phyloP scores from a whole-genome alignment of 495 filamentous ascomycete genomes.

The Penicillium coffeae region DNA sequence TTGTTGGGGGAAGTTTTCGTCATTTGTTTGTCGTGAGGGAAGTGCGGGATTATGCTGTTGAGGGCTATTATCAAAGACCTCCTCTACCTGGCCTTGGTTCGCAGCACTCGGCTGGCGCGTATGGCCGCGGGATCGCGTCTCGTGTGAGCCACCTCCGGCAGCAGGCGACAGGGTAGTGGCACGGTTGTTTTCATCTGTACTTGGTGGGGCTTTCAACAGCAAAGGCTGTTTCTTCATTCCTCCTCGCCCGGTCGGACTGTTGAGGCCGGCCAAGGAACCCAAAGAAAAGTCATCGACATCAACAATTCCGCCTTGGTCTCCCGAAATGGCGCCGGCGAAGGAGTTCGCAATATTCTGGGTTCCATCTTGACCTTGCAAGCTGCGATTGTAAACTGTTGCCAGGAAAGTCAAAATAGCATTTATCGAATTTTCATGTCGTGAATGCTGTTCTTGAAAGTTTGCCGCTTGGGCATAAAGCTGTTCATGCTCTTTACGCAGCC shows the following conservation, averaged over 20 bases:
- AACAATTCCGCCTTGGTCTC: slow-evolving; percentile 65
- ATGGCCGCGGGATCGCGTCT: slow-evolving; percentile 30
- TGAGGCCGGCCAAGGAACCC: slow-evolving; percentile 33
- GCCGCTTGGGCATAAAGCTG: slow-evolving; percentile 85
- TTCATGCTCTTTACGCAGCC: slow-evolving; percentile 78
- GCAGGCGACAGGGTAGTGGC: slow-evolving; percentile 41
- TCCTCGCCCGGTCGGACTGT: slow-evolving; percentile 35
- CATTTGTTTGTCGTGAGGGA: slow-evolving; percentile 11
- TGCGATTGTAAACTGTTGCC: slow-evolving; percentile 90
- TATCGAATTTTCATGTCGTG: slow-evolving; percentile 95
- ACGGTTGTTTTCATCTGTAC: slow-evolving; percentile 28
- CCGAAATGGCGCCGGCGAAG: slow-evolving; percentile 64
- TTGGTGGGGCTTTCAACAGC: slow-evolving; percentile 48
- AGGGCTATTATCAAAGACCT: slow-evolving; percentile 42
- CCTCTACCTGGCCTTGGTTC: slow-evolving; percentile 40
- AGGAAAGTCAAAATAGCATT: slow-evolving; percentile 96
- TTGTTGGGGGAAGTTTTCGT: slow-evolving; percentile 46
- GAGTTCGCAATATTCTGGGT: slow-evolving; percentile 67
- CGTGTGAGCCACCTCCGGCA: slow-evolving; percentile 25
- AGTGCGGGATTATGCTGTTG: slow-evolving; percentile 20
- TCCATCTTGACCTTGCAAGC: slow-evolving; percentile 58
- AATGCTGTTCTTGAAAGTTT: slow-evolving; percentile 86
- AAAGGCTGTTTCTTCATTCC: slow-evolving; percentile 48
- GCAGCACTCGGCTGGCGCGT: slow-evolving; percentile 32
- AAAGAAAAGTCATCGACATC: slow-evolving; percentile 62